Conservation (phyloP, 306 rosid species). For the Sphenostylis stenocarpa region DNA sequence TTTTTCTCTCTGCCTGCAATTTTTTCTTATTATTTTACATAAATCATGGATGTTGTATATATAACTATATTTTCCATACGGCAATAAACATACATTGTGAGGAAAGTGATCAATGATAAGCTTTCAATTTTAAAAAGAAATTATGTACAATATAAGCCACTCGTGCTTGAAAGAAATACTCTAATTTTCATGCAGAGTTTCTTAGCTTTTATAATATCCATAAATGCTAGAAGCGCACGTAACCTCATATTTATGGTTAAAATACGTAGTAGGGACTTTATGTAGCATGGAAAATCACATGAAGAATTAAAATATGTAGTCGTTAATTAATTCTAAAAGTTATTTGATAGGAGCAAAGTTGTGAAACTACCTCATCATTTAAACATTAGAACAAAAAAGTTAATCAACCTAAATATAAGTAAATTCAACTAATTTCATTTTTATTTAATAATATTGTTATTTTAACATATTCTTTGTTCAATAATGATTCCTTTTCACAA, state of each 20-base stretch:
- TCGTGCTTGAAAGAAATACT: not conserved
- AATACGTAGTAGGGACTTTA: no score
- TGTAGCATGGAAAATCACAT: not conserved
- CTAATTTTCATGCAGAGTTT: not conserved
- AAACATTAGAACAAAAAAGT: no score
- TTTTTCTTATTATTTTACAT: no score
- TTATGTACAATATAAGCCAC: not conserved
- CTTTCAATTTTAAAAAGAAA: not conserved
- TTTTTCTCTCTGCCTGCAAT: not conserved
- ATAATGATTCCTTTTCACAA: no score
- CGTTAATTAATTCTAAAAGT: not conserved
- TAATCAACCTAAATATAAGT: no score
- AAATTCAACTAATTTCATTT: no score
- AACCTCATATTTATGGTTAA: not conserved
- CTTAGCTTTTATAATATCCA: not conserved
- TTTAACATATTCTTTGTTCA: no score
- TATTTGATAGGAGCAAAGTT: not conserved
- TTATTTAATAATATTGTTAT: no score
- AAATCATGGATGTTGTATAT: no score
- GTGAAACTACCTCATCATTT: no score
- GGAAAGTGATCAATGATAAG: not conserved
- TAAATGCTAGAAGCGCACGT: not conserved
- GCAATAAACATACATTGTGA: not conserved
- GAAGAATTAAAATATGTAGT: not conserved
- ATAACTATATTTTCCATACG: not conserved